Evolutionary conservation across 805 yeast genomes (phyloP).

Genomic region (Wickerhamia fluorescens): DNA sequence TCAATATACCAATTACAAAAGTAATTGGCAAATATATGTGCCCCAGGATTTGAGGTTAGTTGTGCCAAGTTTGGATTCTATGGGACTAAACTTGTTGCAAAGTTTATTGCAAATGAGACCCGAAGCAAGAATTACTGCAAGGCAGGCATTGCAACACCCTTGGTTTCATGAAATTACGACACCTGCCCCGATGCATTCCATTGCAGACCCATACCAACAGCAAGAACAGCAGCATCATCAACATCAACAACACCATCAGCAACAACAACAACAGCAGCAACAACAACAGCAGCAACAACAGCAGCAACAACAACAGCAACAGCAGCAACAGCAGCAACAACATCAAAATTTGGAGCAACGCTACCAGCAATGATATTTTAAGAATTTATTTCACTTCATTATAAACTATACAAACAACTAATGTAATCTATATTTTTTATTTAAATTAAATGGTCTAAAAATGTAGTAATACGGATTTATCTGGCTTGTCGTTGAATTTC

Average conservation of each 20-base stretch:
- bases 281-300: slow-evolving; percentile 11
- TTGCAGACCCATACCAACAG: slow-evolving; percentile 28
- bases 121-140: slow-evolving; percentile 51
- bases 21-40: slow-evolving; percentile 76
- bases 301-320: slow-evolving; percentile 10
- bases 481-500: slow-evolving; percentile 8
- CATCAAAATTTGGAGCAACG: slow-evolving; percentile 10
- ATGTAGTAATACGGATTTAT: slow-evolving; percentile 2
- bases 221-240: slow-evolving; percentile 14
- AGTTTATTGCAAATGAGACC: slow-evolving; percentile 56
- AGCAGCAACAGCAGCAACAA: slow-evolving; percentile 13
- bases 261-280: slow-evolving; percentile 11
- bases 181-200: slow-evolving; percentile 27
- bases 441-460: too few relatives aligned
- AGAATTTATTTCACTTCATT: too few relatives aligned
- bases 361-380: too few relatives aligned
- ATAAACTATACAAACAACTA: too few relatives aligned
- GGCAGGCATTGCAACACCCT: slow-evolving; percentile 60
- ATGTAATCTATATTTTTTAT: neutral
- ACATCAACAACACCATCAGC: slow-evolving; percentile 14
- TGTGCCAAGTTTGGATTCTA: slow-evolving; percentile 61
- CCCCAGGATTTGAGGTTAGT: slow-evolving; percentile 77
- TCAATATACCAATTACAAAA: slow-evolving; percentile 77
- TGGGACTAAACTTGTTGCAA: slow-evolving; percentile 62
- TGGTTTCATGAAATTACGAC: slow-evolving; percentile 73